Conservation (phyloP, 179 eudicot species). For the Pouteria campechiana region DNA sequence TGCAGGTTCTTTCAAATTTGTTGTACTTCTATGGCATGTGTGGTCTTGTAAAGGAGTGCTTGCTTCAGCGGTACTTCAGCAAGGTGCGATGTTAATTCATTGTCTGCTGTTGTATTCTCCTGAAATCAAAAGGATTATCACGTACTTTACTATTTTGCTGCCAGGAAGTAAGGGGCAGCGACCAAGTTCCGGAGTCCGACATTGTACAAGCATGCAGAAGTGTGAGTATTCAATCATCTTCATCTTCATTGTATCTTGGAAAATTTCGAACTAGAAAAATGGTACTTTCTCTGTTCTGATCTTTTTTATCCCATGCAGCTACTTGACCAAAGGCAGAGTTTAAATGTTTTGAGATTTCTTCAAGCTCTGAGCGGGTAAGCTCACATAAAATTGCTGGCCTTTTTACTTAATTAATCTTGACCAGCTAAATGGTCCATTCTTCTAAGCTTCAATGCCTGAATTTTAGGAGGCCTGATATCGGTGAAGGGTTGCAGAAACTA, state of each 20-base stretch:
- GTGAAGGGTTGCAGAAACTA: constrained; percentile 60
- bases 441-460: constrained; percentile 2
- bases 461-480: constrained; percentile 83
- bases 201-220: constrained; percentile 90
- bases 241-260: not conserved
- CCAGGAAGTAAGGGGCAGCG: constrained; percentile 82
- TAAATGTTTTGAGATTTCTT: constrained; percentile 74
- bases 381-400: not conserved
- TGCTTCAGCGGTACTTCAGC: constrained; percentile 88
- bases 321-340: constrained; percentile 77
- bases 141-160: not conserved
- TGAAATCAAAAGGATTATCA: not conserved
- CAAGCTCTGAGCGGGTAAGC: constrained; percentile 78
- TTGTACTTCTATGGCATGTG: constrained; percentile 87
- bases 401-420: not conserved
- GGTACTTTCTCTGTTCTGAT: not conserved
- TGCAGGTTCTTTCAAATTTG: constrained; percentile 78
- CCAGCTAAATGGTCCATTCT: not conserved
- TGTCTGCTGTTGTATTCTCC: not conserved
- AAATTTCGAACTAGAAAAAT: no score
- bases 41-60: constrained; percentile 66
- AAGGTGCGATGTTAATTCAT: constrained; percentile 36
- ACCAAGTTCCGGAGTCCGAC: constrained; percentile 78
- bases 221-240: constrained; percentile 31
- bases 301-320: constrained; percentile 33